phyloP scores from a whole-genome alignment of 805 yeast species.

The Yamadazyma paraphyllophila region DNA sequence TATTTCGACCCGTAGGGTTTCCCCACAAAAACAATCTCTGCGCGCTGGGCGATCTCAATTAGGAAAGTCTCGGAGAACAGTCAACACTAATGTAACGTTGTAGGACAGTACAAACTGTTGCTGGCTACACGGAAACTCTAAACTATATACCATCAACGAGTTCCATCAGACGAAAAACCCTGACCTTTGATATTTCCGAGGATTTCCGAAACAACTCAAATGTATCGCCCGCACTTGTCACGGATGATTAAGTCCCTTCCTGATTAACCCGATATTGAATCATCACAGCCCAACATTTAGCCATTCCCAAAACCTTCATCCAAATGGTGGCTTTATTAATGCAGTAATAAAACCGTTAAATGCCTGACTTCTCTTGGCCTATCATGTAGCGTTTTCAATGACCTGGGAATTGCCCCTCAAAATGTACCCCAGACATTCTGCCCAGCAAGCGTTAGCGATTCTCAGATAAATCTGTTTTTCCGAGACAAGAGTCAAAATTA shows the following conservation, averaged over 20 bases:
- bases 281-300: background rate
- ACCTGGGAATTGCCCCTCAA: no score
- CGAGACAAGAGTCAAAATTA: background rate
- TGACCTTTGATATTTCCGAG: background rate
- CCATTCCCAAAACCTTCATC: background rate
- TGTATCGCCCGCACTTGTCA: background rate
- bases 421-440: background rate
- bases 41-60: background rate
- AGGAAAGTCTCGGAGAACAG: slow-evolving; percentile 2
- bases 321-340: no score
- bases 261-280: background rate
- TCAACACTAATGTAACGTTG: background rate
- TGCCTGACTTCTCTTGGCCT: no score
- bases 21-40: slow-evolving; percentile 5
- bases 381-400: no score
- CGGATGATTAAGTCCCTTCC: background rate
- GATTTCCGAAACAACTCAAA: no score
- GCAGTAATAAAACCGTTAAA: no score
- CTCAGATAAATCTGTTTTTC: background rate
- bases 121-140: background rate
- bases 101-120: background rate
- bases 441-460: background rate
- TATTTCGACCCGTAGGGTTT: no score
- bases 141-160: background rate
- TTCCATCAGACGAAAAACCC: background rate